phyloP scores from a whole-genome alignment of 495 filamentous ascomycete species.

The Penicillium paradoxum region DNA sequence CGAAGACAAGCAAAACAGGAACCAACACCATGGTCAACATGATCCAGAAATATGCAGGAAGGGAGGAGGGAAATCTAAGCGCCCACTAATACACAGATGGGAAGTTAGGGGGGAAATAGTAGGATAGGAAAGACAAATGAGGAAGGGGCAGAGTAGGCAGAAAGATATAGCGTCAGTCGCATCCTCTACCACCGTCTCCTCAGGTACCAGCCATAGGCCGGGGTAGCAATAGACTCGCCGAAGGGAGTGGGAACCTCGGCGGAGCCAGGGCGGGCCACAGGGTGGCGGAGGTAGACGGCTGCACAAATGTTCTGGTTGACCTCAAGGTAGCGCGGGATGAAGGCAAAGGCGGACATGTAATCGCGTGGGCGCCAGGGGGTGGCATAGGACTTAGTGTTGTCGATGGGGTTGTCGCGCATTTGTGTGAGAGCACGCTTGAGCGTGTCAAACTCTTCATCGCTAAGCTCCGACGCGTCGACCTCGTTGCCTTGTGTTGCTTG shows the following conservation, averaged over 20 bases:
- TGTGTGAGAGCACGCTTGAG: constrained; percentile 47
- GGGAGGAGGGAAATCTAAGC: constrained; percentile 19
- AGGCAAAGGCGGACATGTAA: constrained; percentile 87
- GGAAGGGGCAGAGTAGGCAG: constrained; percentile 10
- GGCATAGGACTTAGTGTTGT: constrained; percentile 74
- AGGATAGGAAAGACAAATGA: constrained; percentile 16
- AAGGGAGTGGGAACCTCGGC: constrained; percentile 92
- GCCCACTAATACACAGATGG: constrained; percentile 40
- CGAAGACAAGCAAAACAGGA: constrained; percentile 20
- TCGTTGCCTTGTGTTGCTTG: constrained; percentile 35
- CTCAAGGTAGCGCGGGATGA: constrained; percentile 92
- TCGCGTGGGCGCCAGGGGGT: constrained; percentile 88
- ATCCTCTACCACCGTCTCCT: constrained; percentile 61
- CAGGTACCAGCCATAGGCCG: constrained; percentile 93
- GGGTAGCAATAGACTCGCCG: constrained; percentile 52
- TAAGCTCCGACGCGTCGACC: constrained; percentile 38
- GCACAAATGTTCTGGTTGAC: constrained; percentile 95
- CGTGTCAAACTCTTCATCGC: constrained; percentile 36
- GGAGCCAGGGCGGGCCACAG: constrained; percentile 81
- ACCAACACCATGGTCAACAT: constrained; percentile 33
- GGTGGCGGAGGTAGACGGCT: constrained; percentile 92
- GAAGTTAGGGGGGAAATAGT: constrained; percentile 12
- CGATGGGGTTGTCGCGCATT: constrained; percentile 67
- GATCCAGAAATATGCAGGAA: constrained; percentile 30
- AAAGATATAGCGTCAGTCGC: neutral